phyloP scores from a whole-genome alignment of 148 eudicot species.

The Vaccinium corymbosum region DNA sequence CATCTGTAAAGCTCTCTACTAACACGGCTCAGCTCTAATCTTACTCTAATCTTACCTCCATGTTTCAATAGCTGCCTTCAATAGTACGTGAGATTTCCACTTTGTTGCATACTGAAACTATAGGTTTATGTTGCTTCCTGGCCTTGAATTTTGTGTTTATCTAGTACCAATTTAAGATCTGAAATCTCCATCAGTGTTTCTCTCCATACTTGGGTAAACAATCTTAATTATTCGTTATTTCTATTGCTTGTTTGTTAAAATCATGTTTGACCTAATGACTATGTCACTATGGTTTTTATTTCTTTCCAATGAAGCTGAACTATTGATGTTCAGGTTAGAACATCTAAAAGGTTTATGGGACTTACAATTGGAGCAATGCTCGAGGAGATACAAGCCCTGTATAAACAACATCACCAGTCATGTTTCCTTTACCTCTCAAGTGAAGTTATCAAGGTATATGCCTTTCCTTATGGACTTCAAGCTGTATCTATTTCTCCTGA shows the following conservation, averaged over 20 bases:
- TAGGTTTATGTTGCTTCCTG: neutral
- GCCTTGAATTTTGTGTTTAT: neutral
- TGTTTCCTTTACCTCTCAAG: constrained; percentile 97
- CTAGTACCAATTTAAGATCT: constrained; percentile 1
- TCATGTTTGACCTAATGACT: constrained; percentile 11
- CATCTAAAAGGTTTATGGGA: constrained; percentile 93
- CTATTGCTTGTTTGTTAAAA: neutral
- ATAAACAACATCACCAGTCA: constrained; percentile 91
- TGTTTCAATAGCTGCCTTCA: neutral
- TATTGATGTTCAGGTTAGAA: constrained; percentile 64
- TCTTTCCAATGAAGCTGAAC: constrained; percentile 11
- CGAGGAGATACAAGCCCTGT: constrained; percentile 89
- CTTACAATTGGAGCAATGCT: constrained; percentile 93
- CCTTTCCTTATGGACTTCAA: constrained; percentile 8
- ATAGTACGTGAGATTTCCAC: neutral
- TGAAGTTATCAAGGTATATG: constrained; percentile 89
- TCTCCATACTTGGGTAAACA: neutral
- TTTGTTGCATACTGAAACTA: neutral
- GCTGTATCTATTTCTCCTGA: constrained; percentile 15
- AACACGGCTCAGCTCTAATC: neutral
- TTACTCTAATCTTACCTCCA: neutral
- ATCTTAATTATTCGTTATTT: neutral
- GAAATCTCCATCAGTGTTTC: neutral
- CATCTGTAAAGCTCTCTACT: neutral
- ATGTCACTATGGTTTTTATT: neutral